These are phyloP conservation scores for Neofusicoccum sp. DNA, from an alignment of 2,329 filamentous ascomycete genomes.

Conservation along the genomic window DNA sequence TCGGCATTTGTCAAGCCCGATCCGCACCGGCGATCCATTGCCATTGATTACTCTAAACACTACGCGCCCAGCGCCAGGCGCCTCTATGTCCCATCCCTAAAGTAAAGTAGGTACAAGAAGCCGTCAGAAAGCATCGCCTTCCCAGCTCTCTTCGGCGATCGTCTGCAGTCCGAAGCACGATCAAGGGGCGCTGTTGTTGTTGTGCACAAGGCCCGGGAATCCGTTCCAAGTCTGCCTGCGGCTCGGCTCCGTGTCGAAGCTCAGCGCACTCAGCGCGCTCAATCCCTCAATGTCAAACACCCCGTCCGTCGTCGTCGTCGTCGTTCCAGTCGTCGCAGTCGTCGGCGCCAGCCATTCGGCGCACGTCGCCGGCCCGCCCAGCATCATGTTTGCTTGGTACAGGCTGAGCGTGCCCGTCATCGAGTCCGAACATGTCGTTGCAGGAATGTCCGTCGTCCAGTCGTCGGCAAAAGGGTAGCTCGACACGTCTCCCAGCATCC, in stretches of 20 bases:
- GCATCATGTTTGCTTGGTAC: slow-evolving; percentile 13
- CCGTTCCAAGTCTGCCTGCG: slow-evolving; percentile 16
- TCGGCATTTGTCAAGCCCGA: too few relatives aligned
- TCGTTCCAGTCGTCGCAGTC: not conserved
- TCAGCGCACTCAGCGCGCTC: slow-evolving; percentile 4
- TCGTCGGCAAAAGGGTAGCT: not conserved
- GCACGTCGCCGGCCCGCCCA: slow-evolving; percentile 12
- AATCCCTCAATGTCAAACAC: slow-evolving; percentile 11
- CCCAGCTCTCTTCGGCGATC: not conserved
- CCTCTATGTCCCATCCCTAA: not conserved
- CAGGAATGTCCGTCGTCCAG: not conserved
- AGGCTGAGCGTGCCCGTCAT: not conserved
- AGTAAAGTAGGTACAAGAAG: not conserved
- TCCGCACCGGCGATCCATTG: too few relatives aligned
- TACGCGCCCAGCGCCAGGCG: not conserved
- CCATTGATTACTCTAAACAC: not conserved
- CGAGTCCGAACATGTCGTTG: not conserved
- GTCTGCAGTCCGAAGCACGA: not conserved
- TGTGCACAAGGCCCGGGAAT: not conserved
- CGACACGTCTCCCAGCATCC: slow-evolving; percentile 10
- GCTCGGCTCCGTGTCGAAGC: not conserved
- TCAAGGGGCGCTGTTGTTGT: not conserved
- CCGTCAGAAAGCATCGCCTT: not conserved
- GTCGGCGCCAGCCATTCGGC: not conserved
- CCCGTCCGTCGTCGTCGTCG: not conserved